Conservation (phyloP, 495 filamentous ascomycete genomes). For the Hypoxylon fuscum region DNA sequence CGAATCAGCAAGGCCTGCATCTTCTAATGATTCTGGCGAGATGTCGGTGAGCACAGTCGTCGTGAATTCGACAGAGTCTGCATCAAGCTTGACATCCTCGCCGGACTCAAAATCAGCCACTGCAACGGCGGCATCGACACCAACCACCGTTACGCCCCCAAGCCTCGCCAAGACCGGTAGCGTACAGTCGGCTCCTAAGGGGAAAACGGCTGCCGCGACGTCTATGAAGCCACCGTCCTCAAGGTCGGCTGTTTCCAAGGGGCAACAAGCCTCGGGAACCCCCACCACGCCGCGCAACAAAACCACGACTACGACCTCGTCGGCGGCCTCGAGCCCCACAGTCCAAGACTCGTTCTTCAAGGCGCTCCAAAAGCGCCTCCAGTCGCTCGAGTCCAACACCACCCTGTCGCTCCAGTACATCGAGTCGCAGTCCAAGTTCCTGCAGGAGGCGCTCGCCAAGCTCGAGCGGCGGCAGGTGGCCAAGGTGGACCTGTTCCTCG, state of each 20-base stretch:
- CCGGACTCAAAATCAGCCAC: constrained; percentile 23
- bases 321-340: constrained; percentile 74
- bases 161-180: constrained; percentile 38
- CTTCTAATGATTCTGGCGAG: constrained; percentile 25
- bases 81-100: constrained; percentile 14
- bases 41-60: constrained; percentile 9
- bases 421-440: constrained; percentile 90
- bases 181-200: constrained; percentile 25
- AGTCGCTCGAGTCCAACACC: constrained; percentile 89
- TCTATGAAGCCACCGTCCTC: constrained; percentile 40
- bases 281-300: constrained; percentile 50
- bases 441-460: constrained; percentile 89
- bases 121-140: constrained; percentile 24
- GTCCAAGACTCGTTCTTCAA: constrained; percentile 99
- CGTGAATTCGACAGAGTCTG: constrained; percentile 17
- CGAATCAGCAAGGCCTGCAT: constrained; percentile 27
- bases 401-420: constrained; percentile 95
- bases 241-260: constrained; percentile 19
- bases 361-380: constrained; percentile 89
- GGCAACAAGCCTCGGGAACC: constrained; percentile 29
- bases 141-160: constrained; percentile 31
- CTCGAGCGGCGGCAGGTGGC: constrained; percentile 87
- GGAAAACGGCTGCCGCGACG: constrained; percentile 33
- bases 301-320: constrained; percentile 57
- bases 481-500: constrained; percentile 83